Percentiles rank a stretch among this genome's conserved stretches.
These are phyloP conservation scores for Cadophora sp. DNA, from an alignment of 2,329 filamentous ascomycete genomes.

Conservation along the genomic window DNA sequence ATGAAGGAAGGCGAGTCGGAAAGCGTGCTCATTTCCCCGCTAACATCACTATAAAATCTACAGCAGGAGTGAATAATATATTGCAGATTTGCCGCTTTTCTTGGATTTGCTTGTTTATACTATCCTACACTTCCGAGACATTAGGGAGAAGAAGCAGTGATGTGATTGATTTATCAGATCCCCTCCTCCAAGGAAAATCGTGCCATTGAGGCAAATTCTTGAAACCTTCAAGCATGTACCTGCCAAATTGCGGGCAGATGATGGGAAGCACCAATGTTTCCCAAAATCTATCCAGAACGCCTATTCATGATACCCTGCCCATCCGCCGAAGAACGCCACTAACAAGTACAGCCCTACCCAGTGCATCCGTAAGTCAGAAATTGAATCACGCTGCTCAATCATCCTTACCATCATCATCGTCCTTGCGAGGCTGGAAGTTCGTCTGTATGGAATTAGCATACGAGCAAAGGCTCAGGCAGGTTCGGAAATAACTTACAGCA, in stretches of 20 bases:
- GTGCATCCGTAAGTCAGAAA: not conserved
- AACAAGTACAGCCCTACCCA: not conserved
- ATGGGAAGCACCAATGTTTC: no score
- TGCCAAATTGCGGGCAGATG: no score
- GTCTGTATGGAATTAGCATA: conserved; percentile 31
- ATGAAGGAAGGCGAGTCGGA: no score
- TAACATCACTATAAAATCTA: no score
- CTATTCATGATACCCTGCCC: not conserved
- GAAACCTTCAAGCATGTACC: no score
- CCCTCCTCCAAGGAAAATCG: no score
- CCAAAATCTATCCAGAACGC: not conserved
- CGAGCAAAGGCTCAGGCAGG: not conserved
- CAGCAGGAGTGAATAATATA: no score
- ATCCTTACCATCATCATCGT: conserved; percentile 39
- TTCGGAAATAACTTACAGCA: conserved; percentile 60
- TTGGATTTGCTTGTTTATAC: not conserved
- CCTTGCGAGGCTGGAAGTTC: conserved; percentile 43
- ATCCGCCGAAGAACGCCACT: not conserved
- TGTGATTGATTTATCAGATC: not conserved
- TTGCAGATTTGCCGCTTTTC: no score
- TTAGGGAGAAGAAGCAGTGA: not conserved
- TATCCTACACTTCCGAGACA: not conserved
- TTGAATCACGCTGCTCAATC: conserved; percentile 22
- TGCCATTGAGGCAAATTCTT: no score
- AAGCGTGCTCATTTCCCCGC: no score